Evolutionary conservation across 257 asterid genomes (phyloP).

Genomic region (Solanum ossicruentum): DNA sequence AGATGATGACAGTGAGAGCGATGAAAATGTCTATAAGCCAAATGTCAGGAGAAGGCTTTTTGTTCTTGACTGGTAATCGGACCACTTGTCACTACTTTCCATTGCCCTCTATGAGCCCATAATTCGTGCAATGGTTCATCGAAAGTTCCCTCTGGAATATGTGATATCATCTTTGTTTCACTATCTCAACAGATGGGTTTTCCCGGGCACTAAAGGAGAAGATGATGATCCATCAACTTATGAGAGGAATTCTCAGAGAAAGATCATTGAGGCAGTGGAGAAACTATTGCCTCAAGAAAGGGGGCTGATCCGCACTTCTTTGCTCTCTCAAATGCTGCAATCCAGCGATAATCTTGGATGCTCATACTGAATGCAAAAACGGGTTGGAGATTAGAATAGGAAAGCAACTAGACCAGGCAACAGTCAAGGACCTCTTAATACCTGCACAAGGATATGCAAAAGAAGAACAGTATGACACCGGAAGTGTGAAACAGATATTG

Average conservation of each 20-base stretch:
- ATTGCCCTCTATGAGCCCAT: constrained; percentile 37
- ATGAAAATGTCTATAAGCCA: constrained; percentile 11
- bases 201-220: constrained; percentile 9
- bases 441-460: constrained; percentile 46
- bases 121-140: constrained; percentile 26
- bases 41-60: constrained; percentile 56
- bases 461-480: constrained; percentile 45
- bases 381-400: constrained; percentile 60
- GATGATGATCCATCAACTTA: constrained; percentile 13
- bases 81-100: constrained; percentile 38
- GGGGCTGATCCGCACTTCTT: constrained; percentile 27
- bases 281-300: constrained; percentile 28
- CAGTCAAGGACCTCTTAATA: constrained; percentile 38
- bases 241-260: constrained; percentile 24
- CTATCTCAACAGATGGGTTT: constrained; percentile 48
- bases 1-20: constrained; percentile 19
- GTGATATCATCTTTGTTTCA: constrained; percentile 32
- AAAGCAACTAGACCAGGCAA: constrained; percentile 42
- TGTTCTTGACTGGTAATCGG: constrained; percentile 31
- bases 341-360: constrained; percentile 35
- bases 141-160: constrained; percentile 33
- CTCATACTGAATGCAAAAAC: constrained; percentile 30
- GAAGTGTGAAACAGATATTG: constrained; percentile 52
- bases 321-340: constrained; percentile 42
- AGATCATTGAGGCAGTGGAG: constrained; percentile 45